Evolutionary conservation across 2,329 filamentous ascomycete species (phyloP).

Genomic region (Fusarium sp.): DNA sequence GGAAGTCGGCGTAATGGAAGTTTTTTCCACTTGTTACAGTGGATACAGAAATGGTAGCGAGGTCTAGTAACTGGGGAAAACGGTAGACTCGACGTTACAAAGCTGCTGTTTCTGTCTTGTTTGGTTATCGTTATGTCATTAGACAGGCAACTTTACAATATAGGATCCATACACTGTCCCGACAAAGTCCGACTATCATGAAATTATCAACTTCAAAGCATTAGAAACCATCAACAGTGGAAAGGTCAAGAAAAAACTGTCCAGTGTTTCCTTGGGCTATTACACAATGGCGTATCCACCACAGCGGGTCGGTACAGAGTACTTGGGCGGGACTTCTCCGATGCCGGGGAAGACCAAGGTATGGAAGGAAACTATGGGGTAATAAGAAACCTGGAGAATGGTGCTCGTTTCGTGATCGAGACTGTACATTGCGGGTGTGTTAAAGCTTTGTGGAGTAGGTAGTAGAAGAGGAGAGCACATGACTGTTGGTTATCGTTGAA

Average conservation of each 20-base stretch:
- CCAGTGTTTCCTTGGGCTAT: conserved; percentile 21
- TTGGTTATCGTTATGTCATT: conserved; percentile 35
- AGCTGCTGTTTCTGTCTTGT: neutral
- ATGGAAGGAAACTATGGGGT: conserved; percentile 21
- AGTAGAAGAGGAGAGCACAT: conserved; percentile 3
- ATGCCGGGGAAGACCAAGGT: conserved; percentile 28
- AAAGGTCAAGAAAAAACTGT: neutral
- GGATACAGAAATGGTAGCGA: conserved; percentile 26
- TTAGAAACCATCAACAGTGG: neutral
- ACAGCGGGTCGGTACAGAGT: conserved; percentile 23
- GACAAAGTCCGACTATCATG: conserved; percentile 30
- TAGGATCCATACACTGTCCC: conserved; percentile 27
- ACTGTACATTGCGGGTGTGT: conserved; percentile 14
- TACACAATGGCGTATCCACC: conserved; percentile 42
- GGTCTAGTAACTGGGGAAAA: conserved; percentile 1
- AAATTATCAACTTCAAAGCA: conserved; percentile 7
- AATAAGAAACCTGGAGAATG: conserved; percentile 23
- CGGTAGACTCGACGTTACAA: conserved; percentile 1
- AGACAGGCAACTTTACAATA: conserved; percentile 24
- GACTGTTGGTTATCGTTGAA: neutral
- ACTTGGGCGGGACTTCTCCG: conserved; percentile 34
- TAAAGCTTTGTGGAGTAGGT: neutral
- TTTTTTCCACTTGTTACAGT: conserved; percentile 14
- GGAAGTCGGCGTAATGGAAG: conserved; percentile 35
- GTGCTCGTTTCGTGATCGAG: conserved; percentile 24